These are phyloP conservation scores for Heliamphora exappendiculata DNA, from an alignment of 148 eudicot genomes.

Conservation along the genomic window DNA sequence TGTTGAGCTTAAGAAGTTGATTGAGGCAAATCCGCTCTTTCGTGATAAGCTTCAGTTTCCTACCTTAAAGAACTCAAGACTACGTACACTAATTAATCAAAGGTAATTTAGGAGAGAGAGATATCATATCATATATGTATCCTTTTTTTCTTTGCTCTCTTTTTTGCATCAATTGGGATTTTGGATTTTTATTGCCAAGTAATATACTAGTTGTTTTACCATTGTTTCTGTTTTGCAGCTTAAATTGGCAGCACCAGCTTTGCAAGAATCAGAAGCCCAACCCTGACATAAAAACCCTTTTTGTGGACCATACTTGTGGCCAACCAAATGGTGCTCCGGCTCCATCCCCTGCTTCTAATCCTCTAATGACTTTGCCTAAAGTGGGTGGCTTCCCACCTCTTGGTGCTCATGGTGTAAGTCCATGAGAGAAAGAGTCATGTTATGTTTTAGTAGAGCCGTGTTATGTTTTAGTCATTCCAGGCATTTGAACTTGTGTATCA, in stretches of 20 bases:
- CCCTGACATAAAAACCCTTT: constrained; percentile 74
- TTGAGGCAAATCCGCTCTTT: constrained; percentile 77
- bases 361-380: constrained; percentile 1
- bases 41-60: constrained; percentile 73
- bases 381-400: constrained; percentile 32
- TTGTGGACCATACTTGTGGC: constrained; percentile 78
- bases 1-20: constrained; percentile 63
- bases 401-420: constrained; percentile 57
- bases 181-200: background rate
- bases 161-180: background rate
- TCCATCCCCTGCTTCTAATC: constrained; percentile 50
- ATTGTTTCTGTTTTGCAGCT: constrained; percentile 35
- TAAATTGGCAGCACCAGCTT: constrained; percentile 88
- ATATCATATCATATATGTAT: no score
- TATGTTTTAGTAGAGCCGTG: background rate
- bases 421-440: background rate
- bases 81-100: constrained; percentile 69
- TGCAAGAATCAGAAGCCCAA: constrained; percentile 69
- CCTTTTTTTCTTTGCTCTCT: background rate
- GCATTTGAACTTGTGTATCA: background rate
- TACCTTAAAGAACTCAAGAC: constrained; percentile 54
- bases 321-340: constrained; percentile 63
- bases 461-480: background rate
- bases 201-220: background rate
- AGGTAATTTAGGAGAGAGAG: constrained; percentile 31